Evolutionary conservation across 2,329 filamentous ascomycete species (phyloP).

Genomic region (Venturia oleaginea): DNA sequence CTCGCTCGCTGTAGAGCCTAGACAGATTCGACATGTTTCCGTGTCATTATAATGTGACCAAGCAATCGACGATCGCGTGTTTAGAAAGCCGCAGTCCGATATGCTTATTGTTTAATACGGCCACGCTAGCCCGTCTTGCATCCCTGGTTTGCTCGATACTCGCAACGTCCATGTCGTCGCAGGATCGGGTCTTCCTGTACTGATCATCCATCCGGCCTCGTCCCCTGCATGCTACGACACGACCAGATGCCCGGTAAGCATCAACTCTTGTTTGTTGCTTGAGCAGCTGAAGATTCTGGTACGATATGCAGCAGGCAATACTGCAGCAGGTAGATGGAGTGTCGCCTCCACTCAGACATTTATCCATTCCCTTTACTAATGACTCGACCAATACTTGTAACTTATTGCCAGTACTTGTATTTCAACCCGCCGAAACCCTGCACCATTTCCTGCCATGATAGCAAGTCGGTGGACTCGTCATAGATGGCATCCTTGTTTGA

Average conservation of each 20-base stretch:
- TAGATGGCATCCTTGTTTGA: neutral
- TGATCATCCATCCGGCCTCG: neutral
- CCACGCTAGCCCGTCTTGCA: neutral
- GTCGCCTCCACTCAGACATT: neutral
- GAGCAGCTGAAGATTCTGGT: neutral
- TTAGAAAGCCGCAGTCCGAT: neutral
- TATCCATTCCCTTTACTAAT: neutral
- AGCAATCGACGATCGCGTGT: neutral
- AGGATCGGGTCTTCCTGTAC: neutral
- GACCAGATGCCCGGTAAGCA: neutral
- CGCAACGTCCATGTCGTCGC: neutral
- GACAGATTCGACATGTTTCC: neutral
- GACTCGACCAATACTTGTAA: neutral
- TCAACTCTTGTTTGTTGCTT: no score
- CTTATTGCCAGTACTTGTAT: no score
- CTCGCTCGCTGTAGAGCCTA: neutral
- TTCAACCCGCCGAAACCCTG: no score
- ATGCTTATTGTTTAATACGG: neutral
- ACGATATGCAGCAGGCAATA: no score
- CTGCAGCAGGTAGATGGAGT: neutral
- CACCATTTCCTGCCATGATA: neutral
- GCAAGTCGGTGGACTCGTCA: neutral
- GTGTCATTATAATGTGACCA: neutral
- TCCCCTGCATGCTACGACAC: neutral
- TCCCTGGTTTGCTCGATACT: neutral